These are phyloP conservation scores for Epichloe festucae DNA, from an alignment of 2,329 filamentous ascomycete genomes.

Conservation along the genomic window DNA sequence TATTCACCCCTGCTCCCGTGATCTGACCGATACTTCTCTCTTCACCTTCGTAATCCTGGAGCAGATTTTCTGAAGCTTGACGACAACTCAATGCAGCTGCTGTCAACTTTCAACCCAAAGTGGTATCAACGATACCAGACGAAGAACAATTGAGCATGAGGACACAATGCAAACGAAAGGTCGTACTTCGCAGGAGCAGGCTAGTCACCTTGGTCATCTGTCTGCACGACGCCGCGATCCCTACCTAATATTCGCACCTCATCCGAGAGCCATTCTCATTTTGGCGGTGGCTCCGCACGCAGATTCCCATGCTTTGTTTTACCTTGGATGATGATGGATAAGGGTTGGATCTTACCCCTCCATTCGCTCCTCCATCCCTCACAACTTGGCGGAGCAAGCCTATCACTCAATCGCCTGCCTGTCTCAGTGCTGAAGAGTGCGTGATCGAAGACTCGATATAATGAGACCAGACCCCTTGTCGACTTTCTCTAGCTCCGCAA, in stretches of 20 bases:
- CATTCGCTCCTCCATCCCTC: slow-evolving; percentile 1
- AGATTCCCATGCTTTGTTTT: not conserved
- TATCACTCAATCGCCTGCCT: not conserved
- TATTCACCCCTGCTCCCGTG: not conserved
- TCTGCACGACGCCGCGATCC: not conserved
- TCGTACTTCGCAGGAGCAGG: not conserved
- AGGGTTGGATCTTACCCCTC: not conserved
- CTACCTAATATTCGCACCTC: not conserved
- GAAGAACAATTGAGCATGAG: no score
- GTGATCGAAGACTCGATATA: slow-evolving; percentile 3
- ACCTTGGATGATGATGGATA: not conserved
- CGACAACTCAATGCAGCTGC: not conserved
- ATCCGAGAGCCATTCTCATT: not conserved
- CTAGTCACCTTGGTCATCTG: not conserved
- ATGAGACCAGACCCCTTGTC: slow-evolving; percentile 3
- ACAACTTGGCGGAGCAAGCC: slow-evolving; percentile 1
- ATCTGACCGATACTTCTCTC: not conserved
- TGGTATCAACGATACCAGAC: not conserved
- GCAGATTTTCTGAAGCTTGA: not conserved
- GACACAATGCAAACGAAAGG: not conserved
- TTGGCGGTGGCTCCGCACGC: not conserved
- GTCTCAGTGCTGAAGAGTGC: slow-evolving; percentile 2
- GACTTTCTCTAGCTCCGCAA: not conserved
- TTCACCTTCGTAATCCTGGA: not conserved
- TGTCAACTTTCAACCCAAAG: not conserved